Percentiles rank a stretch among this genome's conserved stretches.
Evolutionary conservation across 2,329 filamentous ascomycete genomes (phyloP).

Genomic region (Pseudohalonectria lignicola): DNA sequence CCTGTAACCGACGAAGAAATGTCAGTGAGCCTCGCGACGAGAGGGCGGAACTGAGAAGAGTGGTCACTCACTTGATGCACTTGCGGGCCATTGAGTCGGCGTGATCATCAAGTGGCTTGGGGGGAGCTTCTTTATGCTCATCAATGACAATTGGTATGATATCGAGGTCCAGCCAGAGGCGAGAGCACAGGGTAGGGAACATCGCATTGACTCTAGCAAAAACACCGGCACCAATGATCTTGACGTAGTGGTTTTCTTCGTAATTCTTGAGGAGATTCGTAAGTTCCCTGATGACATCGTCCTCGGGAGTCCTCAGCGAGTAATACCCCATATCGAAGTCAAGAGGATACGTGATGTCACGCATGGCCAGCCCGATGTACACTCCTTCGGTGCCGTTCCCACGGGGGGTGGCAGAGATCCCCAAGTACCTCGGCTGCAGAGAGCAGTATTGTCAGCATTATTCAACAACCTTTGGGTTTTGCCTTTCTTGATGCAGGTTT

Average conservation of each 20-base stretch:
- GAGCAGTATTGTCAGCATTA: no score
- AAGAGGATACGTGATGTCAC: constrained; percentile 64
- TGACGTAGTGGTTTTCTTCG: constrained; percentile 54
- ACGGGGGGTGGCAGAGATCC: constrained; percentile 45
- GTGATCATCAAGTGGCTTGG: constrained; percentile 63
- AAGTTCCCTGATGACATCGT: constrained; percentile 40
- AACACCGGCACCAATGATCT: constrained; percentile 66
- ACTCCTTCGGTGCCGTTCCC: constrained; percentile 39
- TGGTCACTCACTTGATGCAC: constrained; percentile 52
- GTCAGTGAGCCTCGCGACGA: no score
- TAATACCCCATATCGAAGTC: constrained; percentile 52
- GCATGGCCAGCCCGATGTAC: constrained; percentile 59
- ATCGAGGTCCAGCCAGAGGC: constrained; percentile 67
- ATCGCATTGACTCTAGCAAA: constrained; percentile 45
- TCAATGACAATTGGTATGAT: constrained; percentile 60
- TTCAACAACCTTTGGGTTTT: no score
- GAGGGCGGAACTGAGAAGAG: no score
- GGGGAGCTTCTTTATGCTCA: constrained; percentile 28
- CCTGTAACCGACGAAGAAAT: constrained; percentile 22
- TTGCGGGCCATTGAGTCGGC: constrained; percentile 74
- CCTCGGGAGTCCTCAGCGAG: constrained; percentile 23
- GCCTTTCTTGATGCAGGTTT: no score
- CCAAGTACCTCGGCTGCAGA: constrained; percentile 45
- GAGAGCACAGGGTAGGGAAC: constrained; percentile 55
- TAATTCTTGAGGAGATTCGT: no score